Evolutionary conservation across 768 basidiomycete species (phyloP), one percentile per base, ranked within the genome.

Genomic region (Mrakia gelida): DNA sequence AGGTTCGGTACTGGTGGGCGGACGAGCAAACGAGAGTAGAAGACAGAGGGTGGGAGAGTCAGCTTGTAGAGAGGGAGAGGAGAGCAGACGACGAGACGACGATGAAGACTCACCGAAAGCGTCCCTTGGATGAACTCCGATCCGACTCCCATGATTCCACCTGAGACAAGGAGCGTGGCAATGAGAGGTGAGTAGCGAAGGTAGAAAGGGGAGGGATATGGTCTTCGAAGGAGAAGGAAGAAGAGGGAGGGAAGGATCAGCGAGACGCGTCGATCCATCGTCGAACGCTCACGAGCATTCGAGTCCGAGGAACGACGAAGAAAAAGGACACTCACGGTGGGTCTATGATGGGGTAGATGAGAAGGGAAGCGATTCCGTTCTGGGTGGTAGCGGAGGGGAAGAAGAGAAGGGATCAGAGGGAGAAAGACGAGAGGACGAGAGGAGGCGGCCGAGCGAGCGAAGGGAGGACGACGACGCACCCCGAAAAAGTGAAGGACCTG

Each of bases 261-360:
- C 15, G n/a, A 45, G 67, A 34, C 34, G 41, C 34, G 34, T 18
- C n/a, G 38, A 65, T n/a, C 26, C 6, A 16, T 30, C 23, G 63
- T n/a, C n/a, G n/a, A n/a, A n/a, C n/a, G n/a, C n/a, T n/a, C n/a
- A n/a, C n/a, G n/a, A n/a, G n/a, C n/a, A n/a, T n/a, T n/a, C n/a
- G n/a, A n/a, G n/a, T n/a, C n/a, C n/a, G 30, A 65, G 30, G 38
- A 15, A n/a, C 38, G 34, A n/a, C 4, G 67, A 28, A 28, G 26
- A 26, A 59, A 5, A 59, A 3, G 34, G 34, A 68, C 9, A 41
- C 26, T 41, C 34, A 41, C 34, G 67, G 67, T 13, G 67, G 67
- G 13, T 70, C 67, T 13, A 70, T 41, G 67, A 70, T 70, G 34
- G 67, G 67, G 23, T 70, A 70, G 41, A 70, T 70, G 34, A 70